phyloP scores from a whole-genome alignment of 345 rosid species.

The Dovyalis caffra region DNA sequence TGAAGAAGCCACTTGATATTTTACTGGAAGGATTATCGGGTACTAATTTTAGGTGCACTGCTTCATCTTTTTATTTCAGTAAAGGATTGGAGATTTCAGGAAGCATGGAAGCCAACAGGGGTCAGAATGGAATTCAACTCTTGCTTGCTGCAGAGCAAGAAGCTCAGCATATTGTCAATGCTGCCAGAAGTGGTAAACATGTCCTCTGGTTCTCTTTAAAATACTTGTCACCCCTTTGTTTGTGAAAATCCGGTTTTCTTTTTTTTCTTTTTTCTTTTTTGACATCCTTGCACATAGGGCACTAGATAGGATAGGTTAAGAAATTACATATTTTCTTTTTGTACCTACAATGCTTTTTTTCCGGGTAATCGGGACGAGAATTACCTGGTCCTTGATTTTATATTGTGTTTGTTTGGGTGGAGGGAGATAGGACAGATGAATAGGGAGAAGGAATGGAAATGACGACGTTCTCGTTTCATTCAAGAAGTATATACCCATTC shows the following conservation, averaged over 20 bases:
- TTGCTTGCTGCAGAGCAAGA: conserved; percentile 91
- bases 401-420: neutral
- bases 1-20: neutral
- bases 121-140: conserved; percentile 85
- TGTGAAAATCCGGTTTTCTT: neutral
- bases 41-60: neutral
- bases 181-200: conserved; percentile 56
- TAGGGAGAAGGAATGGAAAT: neutral
- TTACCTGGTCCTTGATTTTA: neutral
- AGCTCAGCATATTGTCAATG: conserved; percentile 81
- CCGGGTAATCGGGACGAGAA: too few relatives aligned
- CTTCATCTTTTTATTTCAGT: neutral
- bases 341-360: neutral
- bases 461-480: neutral
- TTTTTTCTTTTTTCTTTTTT: neutral
- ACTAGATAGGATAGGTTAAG: neutral
- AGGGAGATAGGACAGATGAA: neutral
- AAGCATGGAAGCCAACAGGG: conserved; percentile 62
- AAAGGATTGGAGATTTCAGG: conserved; percentile 5
- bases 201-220: neutral
- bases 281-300: neutral
- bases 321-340: neutral
- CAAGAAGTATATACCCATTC: neutral
- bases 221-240: neutral
- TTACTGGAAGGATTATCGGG: neutral